These are phyloP conservation scores for Tuber brumale DNA, from an alignment of 495 filamentous ascomycete species.

Conservation along the genomic window DNA sequence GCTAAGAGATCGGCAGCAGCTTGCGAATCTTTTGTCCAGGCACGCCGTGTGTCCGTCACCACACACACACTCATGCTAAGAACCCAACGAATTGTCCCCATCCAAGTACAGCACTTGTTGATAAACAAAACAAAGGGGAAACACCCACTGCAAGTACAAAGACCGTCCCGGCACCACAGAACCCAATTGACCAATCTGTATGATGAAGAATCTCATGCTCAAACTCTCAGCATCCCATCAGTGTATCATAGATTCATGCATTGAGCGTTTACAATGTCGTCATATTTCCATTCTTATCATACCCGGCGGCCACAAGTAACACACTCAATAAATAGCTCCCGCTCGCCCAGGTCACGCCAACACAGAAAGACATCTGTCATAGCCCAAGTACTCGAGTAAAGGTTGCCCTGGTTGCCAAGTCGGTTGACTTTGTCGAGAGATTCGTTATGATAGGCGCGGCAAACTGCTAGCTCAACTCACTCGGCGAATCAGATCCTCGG, in stretches of 20 bases:
- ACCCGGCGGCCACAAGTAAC: background rate
- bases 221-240: background rate
- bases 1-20: background rate
- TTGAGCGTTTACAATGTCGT: background rate
- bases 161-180: background rate
- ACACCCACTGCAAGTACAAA: background rate
- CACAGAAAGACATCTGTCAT: background rate
- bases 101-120: background rate
- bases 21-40: background rate
- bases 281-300: background rate
- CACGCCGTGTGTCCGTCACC: background rate
- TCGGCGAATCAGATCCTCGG: background rate
- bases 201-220: background rate
- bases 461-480: background rate
- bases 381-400: background rate
- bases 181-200: background rate
- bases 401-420: background rate
- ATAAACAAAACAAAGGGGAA: background rate
- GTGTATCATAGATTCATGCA: background rate
- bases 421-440: background rate
- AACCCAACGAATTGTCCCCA: background rate
- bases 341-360: background rate
- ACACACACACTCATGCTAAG: background rate
- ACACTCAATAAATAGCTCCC: background rate
- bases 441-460: background rate